Base-by-base conservation (phyloP, 192 early-diverging fungal genomes). In the Mortierella alpina region DNA sequence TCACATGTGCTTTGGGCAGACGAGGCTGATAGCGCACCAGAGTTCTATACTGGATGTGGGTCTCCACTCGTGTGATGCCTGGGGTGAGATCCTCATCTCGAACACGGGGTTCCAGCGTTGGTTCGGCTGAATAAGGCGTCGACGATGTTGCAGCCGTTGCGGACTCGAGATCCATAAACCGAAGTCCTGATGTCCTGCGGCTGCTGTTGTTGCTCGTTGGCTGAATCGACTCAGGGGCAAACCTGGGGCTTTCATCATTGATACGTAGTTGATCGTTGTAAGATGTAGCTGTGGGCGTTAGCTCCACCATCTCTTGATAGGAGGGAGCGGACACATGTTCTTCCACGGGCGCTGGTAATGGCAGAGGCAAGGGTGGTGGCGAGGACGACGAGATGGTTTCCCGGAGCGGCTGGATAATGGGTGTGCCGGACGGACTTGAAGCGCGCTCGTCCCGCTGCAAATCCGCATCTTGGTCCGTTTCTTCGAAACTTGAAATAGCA, bases 1-100 rank as follows among this genome's bases (percentile, higher is more conserved):
- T 80, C 65, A 80, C 70, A 68, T 80, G 77, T 0, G 77, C 77
- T 22, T 80, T 80, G n/a, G 77, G 77, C 8, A 80, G 49, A 5
- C 66, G 69, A 8, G 77, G 77, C 45, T 80, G 77, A 55, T 80
- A 80, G 8, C 70, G 69, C 7, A 80, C 77, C 13, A 80, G 52
- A 5, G 70, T 80, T 9, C 77, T 65, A 51, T 68, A 72, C 56
- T 80, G 70, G 31, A 75, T 58, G 45, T 68, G 73, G 5, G 60
- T 59, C 15, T 67, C 46, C 11, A 60, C 59, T 13, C 65, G 39
- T 51, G 10, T 31, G 5, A 11, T 12, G 20, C 17, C 47, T 49
- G 6, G 7, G 12, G 41, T 22, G 18, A 41, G 42, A 42, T 20
- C 18, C 8, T 15, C 47, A 22, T 22, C 22, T 39, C 2, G 62